These are phyloP conservation scores for Sicyos baderoa DNA, from an alignment of 306 rosid genomes.

Conservation along the genomic window DNA sequence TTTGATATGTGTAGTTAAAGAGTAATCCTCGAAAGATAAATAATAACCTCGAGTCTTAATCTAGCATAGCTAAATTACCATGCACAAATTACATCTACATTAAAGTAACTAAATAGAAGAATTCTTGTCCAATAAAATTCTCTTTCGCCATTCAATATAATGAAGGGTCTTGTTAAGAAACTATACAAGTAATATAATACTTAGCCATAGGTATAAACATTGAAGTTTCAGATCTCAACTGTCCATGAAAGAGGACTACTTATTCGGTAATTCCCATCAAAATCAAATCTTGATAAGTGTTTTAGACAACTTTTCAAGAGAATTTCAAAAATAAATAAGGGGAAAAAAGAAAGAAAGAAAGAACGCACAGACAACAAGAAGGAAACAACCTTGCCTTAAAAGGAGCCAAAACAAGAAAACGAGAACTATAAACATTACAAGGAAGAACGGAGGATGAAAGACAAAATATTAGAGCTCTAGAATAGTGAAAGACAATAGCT, in stretches of 20 bases:
- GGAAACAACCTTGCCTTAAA: not conserved
- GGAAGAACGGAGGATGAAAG: not conserved
- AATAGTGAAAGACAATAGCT: not conserved
- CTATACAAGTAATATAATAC: not conserved
- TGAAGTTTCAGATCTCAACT: not conserved
- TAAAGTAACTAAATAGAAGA: not conserved
- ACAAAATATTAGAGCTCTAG: not conserved
- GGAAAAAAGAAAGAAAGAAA: not conserved
- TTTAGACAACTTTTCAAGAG: not conserved
- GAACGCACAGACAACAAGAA: not conserved
- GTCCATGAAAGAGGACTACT: not conserved
- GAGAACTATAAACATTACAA: not conserved
- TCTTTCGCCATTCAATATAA: not conserved
- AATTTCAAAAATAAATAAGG: no score
- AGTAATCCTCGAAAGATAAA: not conserved
- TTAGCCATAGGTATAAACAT: not conserved
- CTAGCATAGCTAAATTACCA: not conserved
- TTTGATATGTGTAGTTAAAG: not conserved
- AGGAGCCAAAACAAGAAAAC: not conserved
- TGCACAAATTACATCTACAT: not conserved
- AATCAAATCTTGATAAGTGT: not conserved
- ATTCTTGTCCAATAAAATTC: not conserved
- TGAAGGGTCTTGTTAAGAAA: not conserved
- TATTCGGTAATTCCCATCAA: conserved; percentile 13
- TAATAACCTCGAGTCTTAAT: not conserved